Conservation (phyloP, 345 rosid species). For the Murraya koenigii region DNA sequence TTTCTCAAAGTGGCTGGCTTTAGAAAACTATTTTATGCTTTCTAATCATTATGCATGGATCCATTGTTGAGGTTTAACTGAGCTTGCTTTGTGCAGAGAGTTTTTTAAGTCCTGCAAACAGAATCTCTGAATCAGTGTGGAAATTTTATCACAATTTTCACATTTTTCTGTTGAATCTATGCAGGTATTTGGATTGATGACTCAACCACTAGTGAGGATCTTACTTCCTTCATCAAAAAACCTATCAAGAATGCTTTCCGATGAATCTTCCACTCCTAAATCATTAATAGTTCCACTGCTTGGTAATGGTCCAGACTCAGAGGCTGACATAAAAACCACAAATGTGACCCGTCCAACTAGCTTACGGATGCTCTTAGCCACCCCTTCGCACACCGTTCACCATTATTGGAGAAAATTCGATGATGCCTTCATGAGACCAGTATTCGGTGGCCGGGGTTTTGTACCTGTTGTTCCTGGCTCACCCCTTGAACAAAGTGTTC, state of each 20-base stretch:
- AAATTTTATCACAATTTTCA: not conserved
- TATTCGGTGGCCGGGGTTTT: constrained; percentile 89
- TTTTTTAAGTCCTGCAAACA: not conserved
- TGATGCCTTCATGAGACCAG: constrained; percentile 81
- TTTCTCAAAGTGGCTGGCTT: not conserved
- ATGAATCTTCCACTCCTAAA: constrained; percentile 51
- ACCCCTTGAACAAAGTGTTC: constrained; percentile 45
- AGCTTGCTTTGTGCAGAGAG: not conserved
- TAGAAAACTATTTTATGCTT: not conserved
- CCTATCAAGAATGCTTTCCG: constrained; percentile 43
- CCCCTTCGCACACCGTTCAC: constrained; percentile 76
- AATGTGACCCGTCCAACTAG: constrained; percentile 31
- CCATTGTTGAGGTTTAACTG: not conserved
- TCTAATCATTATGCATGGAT: not conserved
- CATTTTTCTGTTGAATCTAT: not conserved
- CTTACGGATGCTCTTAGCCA: constrained; percentile 51
- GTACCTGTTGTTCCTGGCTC: constrained; percentile 62
- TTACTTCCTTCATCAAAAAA: constrained; percentile 62
- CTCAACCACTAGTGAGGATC: constrained; percentile 73
- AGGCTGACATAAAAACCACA: constrained; percentile 21
- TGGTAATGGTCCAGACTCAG: constrained; percentile 34
- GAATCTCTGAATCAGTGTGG: not conserved
- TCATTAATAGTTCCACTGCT: constrained; percentile 64
- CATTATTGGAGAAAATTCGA: constrained; percentile 82
- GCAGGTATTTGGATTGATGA: constrained; percentile 87